Conservation (phyloP, 305 asterid species). For the Withania somnifera region DNA sequence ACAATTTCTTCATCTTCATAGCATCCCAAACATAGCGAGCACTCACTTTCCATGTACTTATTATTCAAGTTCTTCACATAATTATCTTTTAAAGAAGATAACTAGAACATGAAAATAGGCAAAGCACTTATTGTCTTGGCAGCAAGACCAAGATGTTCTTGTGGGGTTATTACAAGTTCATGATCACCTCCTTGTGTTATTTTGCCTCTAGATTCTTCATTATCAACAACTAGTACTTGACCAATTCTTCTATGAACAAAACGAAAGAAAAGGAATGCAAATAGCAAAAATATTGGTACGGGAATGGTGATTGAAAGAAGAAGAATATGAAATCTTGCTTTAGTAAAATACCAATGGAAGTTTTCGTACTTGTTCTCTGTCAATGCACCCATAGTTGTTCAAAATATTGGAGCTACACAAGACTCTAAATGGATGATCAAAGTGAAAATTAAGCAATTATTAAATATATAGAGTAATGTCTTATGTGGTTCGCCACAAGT, state of each 20-base stretch:
- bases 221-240: neutral
- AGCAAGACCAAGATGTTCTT: neutral
- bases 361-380: neutral
- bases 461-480: neutral
- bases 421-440: neutral
- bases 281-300: neutral
- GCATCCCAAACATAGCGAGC: slow-evolving; percentile 2
- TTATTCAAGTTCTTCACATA: neutral
- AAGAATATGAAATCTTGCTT: neutral
- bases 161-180: neutral
- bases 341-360: neutral
- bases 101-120: neutral
- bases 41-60: slow-evolving; percentile 1
- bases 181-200: neutral
- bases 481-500: neutral
- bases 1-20: slow-evolving; percentile 4
- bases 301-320: neutral
- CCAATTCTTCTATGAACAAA: neutral
- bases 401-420: neutral
- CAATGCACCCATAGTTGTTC: neutral
- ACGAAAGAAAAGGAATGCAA: neutral
- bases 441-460: neutral
- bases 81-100: neutral
- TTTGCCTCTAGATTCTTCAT: neutral
- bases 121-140: neutral